Percentiles rank a stretch among this genome's conserved stretches.
These are phyloP conservation scores for Globisporangium perplexum DNA, from an alignment of 352 stramenopile species.

Conservation along the genomic window DNA sequence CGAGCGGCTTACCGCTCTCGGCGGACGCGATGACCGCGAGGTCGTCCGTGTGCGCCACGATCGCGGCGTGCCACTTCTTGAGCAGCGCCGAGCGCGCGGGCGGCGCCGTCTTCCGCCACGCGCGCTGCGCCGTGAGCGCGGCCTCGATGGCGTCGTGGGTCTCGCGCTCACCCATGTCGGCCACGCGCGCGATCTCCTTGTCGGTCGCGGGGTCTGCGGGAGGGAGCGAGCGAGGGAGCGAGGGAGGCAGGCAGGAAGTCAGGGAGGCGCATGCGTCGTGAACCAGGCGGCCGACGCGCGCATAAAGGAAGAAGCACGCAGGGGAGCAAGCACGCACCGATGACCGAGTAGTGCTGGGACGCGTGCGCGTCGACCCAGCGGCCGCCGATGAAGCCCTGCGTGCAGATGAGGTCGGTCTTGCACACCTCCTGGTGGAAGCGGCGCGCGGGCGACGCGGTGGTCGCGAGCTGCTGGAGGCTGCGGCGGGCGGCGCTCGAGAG, in stretches of 20 bases:
- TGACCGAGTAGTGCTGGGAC: conserved; percentile 49
- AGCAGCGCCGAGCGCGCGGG: conserved; percentile 60
- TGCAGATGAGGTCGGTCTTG: conserved; percentile 66
- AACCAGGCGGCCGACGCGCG: no score
- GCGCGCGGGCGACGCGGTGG: not conserved
- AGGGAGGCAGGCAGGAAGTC: no score
- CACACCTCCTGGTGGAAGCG: conserved; percentile 49
- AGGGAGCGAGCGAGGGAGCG: no score
- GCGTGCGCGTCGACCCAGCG: conserved; percentile 65
- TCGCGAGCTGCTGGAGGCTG: conserved; percentile 3
- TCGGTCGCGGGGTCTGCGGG: conserved; percentile 76
- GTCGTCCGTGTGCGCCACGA: conserved; percentile 65
- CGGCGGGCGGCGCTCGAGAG: conserved; percentile 7
- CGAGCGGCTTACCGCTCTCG: conserved; percentile 96
- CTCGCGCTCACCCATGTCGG: conserved; percentile 64
- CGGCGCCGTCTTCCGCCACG: conserved; percentile 69
- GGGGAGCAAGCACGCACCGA: conserved; percentile 41
- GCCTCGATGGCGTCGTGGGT: conserved; percentile 67
- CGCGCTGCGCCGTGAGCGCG: conserved; percentile 52
- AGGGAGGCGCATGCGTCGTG: no score
- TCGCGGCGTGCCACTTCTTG: conserved; percentile 80
- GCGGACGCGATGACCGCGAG: conserved; percentile 93
- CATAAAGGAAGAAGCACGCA: no score
- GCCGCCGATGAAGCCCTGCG: conserved; percentile 72
- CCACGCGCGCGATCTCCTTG: conserved; percentile 58